Conservation (phyloP, 2,329 filamentous ascomycete species). For the Nigrograna mackinnonii region DNA sequence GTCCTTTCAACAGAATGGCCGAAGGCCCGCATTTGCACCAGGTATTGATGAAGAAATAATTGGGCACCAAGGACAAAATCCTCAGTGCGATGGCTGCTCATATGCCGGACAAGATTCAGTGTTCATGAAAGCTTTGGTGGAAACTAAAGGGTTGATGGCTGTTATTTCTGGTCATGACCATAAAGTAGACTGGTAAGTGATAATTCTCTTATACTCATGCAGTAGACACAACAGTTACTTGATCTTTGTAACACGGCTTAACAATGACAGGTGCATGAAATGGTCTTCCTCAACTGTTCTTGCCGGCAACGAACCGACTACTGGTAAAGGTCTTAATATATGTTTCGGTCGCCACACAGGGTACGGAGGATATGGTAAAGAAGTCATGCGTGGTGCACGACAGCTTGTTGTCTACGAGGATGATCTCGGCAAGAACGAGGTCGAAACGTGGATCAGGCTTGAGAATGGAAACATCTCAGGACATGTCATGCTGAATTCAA, state of each 20-base stretch:
- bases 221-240: neutral
- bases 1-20: constrained; percentile 50
- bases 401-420: constrained; percentile 56
- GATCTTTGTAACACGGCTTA: neutral
- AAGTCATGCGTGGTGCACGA: constrained; percentile 64
- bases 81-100: constrained; percentile 25
- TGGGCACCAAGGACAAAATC: constrained; percentile 21
- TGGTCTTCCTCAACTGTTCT: constrained; percentile 32
- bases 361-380: constrained; percentile 68
- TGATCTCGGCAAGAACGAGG: constrained; percentile 42
- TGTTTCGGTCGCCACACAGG: constrained; percentile 70
- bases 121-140: constrained; percentile 66
- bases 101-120: constrained; percentile 56
- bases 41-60: constrained; percentile 39
- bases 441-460: constrained; percentile 65
- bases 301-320: constrained; percentile 29
- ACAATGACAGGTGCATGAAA: constrained; percentile 46
- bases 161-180: constrained; percentile 71
- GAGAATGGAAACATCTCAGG: constrained; percentile 60
- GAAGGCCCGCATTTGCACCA: constrained; percentile 49
- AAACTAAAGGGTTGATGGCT: constrained; percentile 51
- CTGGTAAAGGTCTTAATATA: constrained; percentile 49
- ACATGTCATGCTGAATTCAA: constrained; percentile 60
- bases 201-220: neutral
- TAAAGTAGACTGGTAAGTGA: constrained; percentile 22